phyloP scores from a whole-genome alignment of 306 rosid species.

The Abrus precatorius region DNA sequence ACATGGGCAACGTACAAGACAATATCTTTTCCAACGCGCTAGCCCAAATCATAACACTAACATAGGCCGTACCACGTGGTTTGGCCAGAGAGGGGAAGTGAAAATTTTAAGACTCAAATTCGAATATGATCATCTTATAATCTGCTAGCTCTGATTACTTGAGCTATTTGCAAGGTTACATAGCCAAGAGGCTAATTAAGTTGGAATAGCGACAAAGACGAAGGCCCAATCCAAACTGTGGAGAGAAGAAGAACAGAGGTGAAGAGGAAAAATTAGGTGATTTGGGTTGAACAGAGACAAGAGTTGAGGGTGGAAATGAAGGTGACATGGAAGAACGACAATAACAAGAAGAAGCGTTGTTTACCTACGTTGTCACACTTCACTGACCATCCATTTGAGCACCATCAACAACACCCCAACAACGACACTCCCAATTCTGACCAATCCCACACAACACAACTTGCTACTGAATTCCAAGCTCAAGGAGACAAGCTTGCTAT shows the following conservation, averaged over 20 bases:
- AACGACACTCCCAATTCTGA: constrained; percentile 8
- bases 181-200: no score
- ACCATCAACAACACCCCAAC: constrained; percentile 1
- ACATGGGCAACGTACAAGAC: no score
- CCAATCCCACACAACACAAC: constrained; percentile 34
- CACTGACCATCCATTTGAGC: constrained; percentile 56
- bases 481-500: constrained; percentile 62
- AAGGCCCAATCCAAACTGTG: no score
- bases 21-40: no score
- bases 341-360: constrained; percentile 52
- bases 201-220: no score
- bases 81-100: no score
- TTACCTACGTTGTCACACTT: constrained; percentile 48
- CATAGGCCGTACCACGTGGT: no score
- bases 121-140: no score
- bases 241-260: neutral
- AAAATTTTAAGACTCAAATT: no score
- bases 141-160: no score
- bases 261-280: neutral
- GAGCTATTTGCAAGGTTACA: no score
- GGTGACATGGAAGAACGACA: constrained; percentile 59
- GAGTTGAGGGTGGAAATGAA: constrained; percentile 50
- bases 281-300: neutral
- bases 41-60: no score
- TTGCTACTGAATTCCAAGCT: constrained; percentile 56